Evolutionary conservation across 306 rosid genomes (phyloP), one percentile per base, ranked within the genome.

Genomic region (Vachellia pachyceras): DNA sequence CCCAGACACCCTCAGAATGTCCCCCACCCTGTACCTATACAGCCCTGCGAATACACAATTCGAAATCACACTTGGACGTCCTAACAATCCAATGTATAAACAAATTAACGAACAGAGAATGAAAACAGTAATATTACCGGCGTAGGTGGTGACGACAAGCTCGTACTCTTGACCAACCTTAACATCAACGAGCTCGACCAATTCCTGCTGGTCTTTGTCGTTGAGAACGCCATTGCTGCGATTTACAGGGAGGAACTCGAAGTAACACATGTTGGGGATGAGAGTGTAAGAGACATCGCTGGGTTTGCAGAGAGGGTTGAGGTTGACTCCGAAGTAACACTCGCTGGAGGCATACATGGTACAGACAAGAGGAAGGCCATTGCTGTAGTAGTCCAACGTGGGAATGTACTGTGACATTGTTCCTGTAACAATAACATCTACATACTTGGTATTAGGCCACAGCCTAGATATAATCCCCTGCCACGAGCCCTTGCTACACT

Each of bases 401-500:
- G 92, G 94, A 72, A 95, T 91, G 77, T 95, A 95, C 91, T 95
- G 99, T 63, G 99, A 95, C 99, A 95, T 95, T 60, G 99, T 89
- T 68, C 99, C 99, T 0, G 99, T 95, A 63, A 95, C 99, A 79
- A 95, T 95, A 76, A 95, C 99, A 88, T 95, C 99, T 79, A 95
- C 98, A 84, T 95, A 95, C 87, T 90, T 91, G 0, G 99, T 95
- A 69, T 93, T 95, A 14, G 98, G 98, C 99, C 99, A 95, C 39
- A 95, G 23, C 89, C 94, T 86, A 0, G 96, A 90, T 10, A 95
- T 93, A 2, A 95, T 95, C 84, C 99, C 99, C 52, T 78, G 88
- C 99, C 99, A 95, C 1, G 91, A 86, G 9, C 60, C 81, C 67
- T 87, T 88, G 6, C 86, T 22, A 39, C 99, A 95, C 87, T 91